Base-by-base conservation (phyloP, 2,329 filamentous ascomycete genomes). In the Fusarium hostae region DNA sequence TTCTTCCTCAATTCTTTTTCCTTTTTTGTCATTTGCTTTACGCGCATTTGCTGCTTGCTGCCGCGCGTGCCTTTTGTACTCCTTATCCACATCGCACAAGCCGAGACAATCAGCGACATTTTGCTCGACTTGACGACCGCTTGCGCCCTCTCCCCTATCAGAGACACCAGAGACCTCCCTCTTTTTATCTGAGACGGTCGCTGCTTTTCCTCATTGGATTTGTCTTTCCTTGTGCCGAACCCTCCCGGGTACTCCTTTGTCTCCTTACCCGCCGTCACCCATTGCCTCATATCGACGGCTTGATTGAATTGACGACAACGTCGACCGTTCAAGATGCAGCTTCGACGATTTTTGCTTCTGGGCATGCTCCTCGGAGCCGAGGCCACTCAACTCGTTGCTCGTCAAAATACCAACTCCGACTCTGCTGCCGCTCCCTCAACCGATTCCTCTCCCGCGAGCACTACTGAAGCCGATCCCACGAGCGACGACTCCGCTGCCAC, bases 291-390 rank as follows among this genome's bases (percentile, higher is more conserved):
- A 62, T 47, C 59, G 58, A 68, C 59, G 52, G 43, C 47, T 52
- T 72, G 55, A 55, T 70, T 61, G 65, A 66, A 59, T 63, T 63
- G 61, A 66, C 39, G 66, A 62, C 43, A 39, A 20, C 39, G 34
- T 9, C 51, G 40, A 58, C 56, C 57, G 28, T 58, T 58, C 67
- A 68, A 62, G 34, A 77, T 77, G 75, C 74, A 77, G 56, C 44
- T 77, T 66, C 71, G 69, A 71, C 54, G 70, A 57, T 56, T 77
- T 26, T 60, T 77, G n/a, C 37, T 76, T 34, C 26, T 77, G 55
- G 71, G 75, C 58, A 51, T 77, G 60, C 67, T 75, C 59, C 59
- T 75, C 45, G 74, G 72, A 59, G 69, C 70, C n/a, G 75, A 77
- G 50, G 75, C 68, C 52, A 39, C 72, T n/a, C 64, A 59, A 22